phyloP scores from a whole-genome alignment of 129 eudicot species.

The Artemisia argyi region DNA sequence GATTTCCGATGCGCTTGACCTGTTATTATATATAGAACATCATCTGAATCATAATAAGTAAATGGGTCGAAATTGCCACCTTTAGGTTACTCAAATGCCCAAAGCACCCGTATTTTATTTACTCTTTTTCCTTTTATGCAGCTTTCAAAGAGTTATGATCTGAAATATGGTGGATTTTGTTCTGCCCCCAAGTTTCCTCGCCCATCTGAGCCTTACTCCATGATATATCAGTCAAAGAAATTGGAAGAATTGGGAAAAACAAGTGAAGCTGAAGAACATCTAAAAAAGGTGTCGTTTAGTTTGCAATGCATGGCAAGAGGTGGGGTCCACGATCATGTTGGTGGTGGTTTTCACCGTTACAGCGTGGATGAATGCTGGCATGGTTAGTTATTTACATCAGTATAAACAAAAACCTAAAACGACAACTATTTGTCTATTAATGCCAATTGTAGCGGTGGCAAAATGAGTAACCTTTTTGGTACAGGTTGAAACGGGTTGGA shows the following conservation, averaged over 20 bases:
- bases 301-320: slow-evolving; percentile 95
- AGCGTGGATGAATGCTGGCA: slow-evolving; percentile 99
- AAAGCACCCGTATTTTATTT: background rate
- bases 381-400: slow-evolving; percentile 46
- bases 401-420: too few species aligned
- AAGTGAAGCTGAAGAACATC: slow-evolving; percentile 52
- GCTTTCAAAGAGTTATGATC: slow-evolving; percentile 75
- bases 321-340: slow-evolving; percentile 90
- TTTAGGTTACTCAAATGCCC: background rate
- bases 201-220: slow-evolving; percentile 81
- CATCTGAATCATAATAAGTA: too few species aligned
- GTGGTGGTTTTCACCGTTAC: slow-evolving; percentile 94
- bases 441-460: too few species aligned
- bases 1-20: background rate
- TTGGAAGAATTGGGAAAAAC: slow-evolving; percentile 49
- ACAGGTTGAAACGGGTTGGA: too few species aligned
- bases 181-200: slow-evolving; percentile 92
- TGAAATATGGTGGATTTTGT: slow-evolving; percentile 81
- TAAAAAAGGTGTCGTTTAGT: slow-evolving; percentile 61
- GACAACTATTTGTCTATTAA: too few species aligned
- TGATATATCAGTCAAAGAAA: slow-evolving; percentile 73
- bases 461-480: too few species aligned
- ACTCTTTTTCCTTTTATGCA: slow-evolving; percentile 23
- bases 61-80: too few species aligned
- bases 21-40: background rate